Evolutionary conservation across 345 rosid species (phyloP), one percentile per base, ranked within the genome.

Genomic region (Theobroma cacao): DNA sequence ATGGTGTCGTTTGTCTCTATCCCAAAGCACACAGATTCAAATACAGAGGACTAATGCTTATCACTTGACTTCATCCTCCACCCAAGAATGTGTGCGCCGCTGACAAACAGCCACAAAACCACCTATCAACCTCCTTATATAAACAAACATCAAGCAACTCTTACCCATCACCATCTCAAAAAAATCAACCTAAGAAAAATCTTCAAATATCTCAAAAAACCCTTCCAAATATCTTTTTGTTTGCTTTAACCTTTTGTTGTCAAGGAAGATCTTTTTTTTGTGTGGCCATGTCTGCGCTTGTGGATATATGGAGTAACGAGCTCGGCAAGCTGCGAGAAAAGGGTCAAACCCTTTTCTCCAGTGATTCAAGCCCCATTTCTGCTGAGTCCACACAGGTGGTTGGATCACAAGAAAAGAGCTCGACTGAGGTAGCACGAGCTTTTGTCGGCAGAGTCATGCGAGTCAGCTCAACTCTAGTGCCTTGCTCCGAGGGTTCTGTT

Each of bases 291-390:
- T 82, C 91, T 66, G 92, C 74, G 4, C 59, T 85, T 11, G 81
- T 82, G 62, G 94, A 90, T 80, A 87, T 75, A 48, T 87, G 90
- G 90, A 81, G 80, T 10, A 76, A 75, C 41, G 87, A 87, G 80
- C 11, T 34, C 7, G 70, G 82, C 69, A 85, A 79, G 86, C 82
- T 77, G 50, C 80, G 77, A 10, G 88, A 87, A 74, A 86, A 82
- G 68, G 71, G 85, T 63, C 82, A 45, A 70, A 45, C 83, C 81
- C 60, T 63, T 67, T 58, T 74, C 72, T 59, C 87, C 3, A 60
- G 41, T 40, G 75, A 78, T 11, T 76, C 77, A 14, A 56, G 66
- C 69, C 76, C 14, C 5, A 6, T 1, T 4, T 24, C 31, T 4
- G 31, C 5, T 26, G 36, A 65, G 79, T 33, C 73, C 3, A n/a